These are phyloP conservation scores for Chimonanthus salicifolius DNA, from an alignment of 164 flowering plant genomes.

Conservation along the genomic window DNA sequence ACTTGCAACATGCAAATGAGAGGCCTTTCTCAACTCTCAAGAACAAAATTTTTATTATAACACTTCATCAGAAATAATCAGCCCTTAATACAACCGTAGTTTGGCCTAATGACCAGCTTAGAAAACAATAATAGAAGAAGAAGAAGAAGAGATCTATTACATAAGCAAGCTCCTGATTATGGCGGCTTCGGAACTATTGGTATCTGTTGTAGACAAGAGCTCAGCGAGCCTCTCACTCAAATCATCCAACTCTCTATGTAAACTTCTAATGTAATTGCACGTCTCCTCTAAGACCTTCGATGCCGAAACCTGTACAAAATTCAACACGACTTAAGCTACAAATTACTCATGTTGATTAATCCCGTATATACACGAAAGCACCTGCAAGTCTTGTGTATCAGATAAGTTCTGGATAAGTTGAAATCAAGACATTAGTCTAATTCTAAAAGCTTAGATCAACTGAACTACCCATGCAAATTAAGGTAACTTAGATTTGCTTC, in stretches of 20 bases:
- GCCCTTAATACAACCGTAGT: not conserved
- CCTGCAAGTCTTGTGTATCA: too few species aligned
- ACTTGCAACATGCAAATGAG: too few species aligned
- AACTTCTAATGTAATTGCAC: conserved; percentile 62
- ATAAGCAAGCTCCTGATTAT: conserved; percentile 61
- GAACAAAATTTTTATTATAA: too few species aligned
- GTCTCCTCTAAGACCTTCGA: conserved; percentile 65
- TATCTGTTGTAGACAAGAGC: conserved; percentile 50
- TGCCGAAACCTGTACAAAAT: conserved; percentile 45
- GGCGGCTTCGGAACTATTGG: conserved; percentile 57
- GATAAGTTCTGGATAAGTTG: too few species aligned
- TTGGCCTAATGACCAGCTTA: not conserved
- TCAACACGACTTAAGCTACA: not conserved
- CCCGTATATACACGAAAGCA: too few species aligned
- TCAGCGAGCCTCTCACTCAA: conserved; percentile 59
- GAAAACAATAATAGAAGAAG: not conserved
- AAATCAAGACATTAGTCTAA: too few species aligned
- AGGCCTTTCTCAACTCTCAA: too few species aligned
- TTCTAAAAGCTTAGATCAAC: too few species aligned
- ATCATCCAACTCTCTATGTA: conserved; percentile 65
- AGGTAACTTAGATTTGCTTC: too few species aligned
- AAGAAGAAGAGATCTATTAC: conserved; percentile 15
- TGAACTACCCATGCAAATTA: too few species aligned
- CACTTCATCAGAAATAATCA: not conserved
- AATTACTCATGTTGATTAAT: too few species aligned